Evolutionary conservation across 305 asterid species (phyloP), one percentile per base, ranked within the genome.

Genomic region (Stenogyne calaminthoides): DNA sequence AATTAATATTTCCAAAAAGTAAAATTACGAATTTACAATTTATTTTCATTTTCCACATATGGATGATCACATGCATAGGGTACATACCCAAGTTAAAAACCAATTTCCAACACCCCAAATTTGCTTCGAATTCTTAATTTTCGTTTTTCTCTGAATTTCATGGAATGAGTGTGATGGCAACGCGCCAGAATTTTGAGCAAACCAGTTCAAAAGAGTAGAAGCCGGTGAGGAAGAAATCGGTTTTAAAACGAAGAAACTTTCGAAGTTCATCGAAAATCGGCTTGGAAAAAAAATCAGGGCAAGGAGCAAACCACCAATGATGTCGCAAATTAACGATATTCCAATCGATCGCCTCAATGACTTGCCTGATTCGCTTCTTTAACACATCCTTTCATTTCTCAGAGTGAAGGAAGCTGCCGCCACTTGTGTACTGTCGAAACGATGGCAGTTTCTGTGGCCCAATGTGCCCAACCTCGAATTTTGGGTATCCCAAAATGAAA

Each of bases 361-460:
- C 9, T 47, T 47, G 55, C 55, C 55, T 1, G 20, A 47, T n/a
- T n/a, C 55, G 20, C 2, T 47, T n/a, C 55, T 47, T 1, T 5
- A 14, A 0, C 55, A 47, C 55, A 47, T 47, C 2, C 20, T 47
- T 15, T 47, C 55, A 0, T 47, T 47, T n/a, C 9, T 47, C 20
- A 47, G 9, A 18, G 9, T 34, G 5, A 11, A 29, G 32, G 40
- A 19, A 29, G 73, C 73, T 34, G 68, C 52, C 10, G 51, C 2
- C 10, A 74, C 78, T 19, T 0, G 46, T 25, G 69, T 67, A 44
- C 7, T 67, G 56, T 58, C 73, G 4, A 67, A 22, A 57, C 68
- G 78, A 18, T 74, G 73, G 73, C 73, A 2, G 0, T 52, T 19
- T 52, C 27, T 52, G 4, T 52, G 58, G 58, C 3, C 12, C 27